Conservation (phyloP, 345 rosid species). For the Acer yangbiense region DNA sequence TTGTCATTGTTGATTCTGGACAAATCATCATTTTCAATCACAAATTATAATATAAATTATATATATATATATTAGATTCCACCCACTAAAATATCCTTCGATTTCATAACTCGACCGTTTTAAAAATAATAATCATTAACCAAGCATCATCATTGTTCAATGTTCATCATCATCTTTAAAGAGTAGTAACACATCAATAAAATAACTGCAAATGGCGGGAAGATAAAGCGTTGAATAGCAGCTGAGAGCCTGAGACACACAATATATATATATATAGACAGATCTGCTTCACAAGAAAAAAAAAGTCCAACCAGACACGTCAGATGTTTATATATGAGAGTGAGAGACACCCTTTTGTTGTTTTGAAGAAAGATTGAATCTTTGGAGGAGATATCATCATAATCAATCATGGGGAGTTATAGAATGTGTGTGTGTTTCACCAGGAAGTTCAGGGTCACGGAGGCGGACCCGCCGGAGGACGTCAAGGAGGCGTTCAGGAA, state of each 20-base stretch:
- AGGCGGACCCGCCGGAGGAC: conserved; percentile 69
- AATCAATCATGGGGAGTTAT: conserved; percentile 56
- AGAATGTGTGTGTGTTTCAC: conserved; percentile 71
- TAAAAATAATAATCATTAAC: too few relatives aligned
- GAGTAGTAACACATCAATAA: too few relatives aligned
- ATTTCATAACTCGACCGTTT: too few relatives aligned
- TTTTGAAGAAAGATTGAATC: background rate
- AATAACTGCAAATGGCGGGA: background rate
- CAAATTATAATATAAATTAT: too few relatives aligned
- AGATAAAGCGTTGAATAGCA: background rate
- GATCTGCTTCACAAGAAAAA: background rate
- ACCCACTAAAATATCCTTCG: too few relatives aligned
- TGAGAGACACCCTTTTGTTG: background rate
- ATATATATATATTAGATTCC: too few relatives aligned
- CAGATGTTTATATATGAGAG: background rate
- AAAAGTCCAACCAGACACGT: background rate
- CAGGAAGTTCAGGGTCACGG: conserved; percentile 63
- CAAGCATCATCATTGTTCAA: too few relatives aligned
- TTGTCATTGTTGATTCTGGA: too few relatives aligned
- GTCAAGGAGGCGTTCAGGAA: conserved; percentile 53
- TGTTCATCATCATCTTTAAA: too few relatives aligned
- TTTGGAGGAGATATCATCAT: background rate
- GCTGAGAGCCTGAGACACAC: background rate
- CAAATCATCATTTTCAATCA: too few relatives aligned
- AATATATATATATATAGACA: background rate